phyloP scores from a whole-genome alignment of 2,329 filamentous ascomycete genomes.

The Coniochaeta sp. region DNA sequence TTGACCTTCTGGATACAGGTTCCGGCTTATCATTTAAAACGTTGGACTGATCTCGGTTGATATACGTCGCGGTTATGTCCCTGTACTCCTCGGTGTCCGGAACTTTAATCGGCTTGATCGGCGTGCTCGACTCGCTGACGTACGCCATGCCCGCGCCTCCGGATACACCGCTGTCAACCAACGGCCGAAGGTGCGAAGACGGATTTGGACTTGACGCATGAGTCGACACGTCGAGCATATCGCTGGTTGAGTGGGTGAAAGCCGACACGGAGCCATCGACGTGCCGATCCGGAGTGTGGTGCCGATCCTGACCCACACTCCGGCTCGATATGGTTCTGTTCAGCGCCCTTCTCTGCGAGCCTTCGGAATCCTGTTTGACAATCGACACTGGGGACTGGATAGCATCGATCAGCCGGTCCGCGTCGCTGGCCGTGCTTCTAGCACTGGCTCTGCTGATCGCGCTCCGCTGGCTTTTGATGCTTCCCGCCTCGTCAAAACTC shows the following conservation, averaged over 20 bases:
- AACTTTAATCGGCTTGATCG: constrained; percentile 38
- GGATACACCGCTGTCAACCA: neutral
- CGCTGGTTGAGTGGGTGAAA: neutral
- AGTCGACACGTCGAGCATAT: neutral
- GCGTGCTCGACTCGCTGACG: constrained; percentile 35
- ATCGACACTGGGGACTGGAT: constrained; percentile 49
- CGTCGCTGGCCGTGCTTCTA: constrained; percentile 41
- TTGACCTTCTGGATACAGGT: neutral
- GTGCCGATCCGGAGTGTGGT: neutral
- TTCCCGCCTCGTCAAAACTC: constrained; percentile 29
- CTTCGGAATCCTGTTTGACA: constrained; percentile 14
- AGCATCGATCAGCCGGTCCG: constrained; percentile 64
- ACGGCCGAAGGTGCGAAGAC: neutral
- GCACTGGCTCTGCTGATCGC: constrained; percentile 28
- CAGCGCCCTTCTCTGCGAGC: neutral
- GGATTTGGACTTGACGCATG: neutral
- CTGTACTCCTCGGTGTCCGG: constrained; percentile 33
- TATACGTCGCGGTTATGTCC: constrained; percentile 10
- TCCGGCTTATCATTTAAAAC: neutral
- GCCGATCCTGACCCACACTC: neutral
- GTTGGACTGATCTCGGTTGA: neutral
- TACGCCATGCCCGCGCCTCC: constrained; percentile 22
- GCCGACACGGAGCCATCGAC: neutral
- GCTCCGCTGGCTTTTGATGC: constrained; percentile 40
- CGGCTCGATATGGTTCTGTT: constrained; percentile 1